A percentile compares a stretch with the other conserved stretches of the same genome.
These are phyloP conservation scores for Medakamo hakoo DNA, from an alignment of 139 green algal species.

Conservation along the genomic window DNA sequence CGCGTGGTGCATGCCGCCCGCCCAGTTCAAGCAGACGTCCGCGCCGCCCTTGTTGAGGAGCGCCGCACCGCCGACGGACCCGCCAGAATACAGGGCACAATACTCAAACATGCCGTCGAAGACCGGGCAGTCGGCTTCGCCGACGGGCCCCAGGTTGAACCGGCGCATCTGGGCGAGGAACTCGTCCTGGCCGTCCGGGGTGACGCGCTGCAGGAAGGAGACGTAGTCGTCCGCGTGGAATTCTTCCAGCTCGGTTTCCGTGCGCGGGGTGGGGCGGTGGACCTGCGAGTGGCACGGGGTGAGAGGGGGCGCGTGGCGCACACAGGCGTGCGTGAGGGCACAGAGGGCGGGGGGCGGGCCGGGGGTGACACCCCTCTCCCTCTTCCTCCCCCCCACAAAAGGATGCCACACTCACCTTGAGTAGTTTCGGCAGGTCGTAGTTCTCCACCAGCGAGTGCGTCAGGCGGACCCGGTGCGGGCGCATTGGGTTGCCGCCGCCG, in stretches of 20 bases:
- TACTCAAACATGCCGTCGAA: conserved; percentile 98
- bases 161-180: conserved; percentile 68
- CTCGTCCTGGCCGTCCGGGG: conserved; percentile 88
- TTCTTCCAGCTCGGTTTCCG: conserved; percentile 52
- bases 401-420: too few species aligned
- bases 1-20: conserved; percentile 91
- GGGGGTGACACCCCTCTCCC: too few species aligned
- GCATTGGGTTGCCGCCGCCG: conserved; percentile 72
- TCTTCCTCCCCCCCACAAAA: too few species aligned
- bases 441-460: conserved; percentile 82
- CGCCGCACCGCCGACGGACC: conserved; percentile 72
- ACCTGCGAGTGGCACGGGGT: conserved; percentile 68
- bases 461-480: conserved; percentile 84
- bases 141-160: conserved; percentile 90
- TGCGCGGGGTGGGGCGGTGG: conserved; percentile 35
- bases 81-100: conserved; percentile 69
- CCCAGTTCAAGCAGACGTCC: conserved; percentile 94
- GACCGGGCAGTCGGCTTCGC: conserved; percentile 87
- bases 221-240: conserved; percentile 99
- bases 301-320: too few species aligned
- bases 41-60: conserved; percentile 67
- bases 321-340: too few species aligned
- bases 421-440: conserved; percentile 84
- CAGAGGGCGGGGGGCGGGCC: too few species aligned
- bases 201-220: conserved; percentile 84